Evolutionary conservation across 140 eudicot species (phyloP), one percentile per base, ranked within the genome.

Genomic region (Ambrosia hybrid): DNA sequence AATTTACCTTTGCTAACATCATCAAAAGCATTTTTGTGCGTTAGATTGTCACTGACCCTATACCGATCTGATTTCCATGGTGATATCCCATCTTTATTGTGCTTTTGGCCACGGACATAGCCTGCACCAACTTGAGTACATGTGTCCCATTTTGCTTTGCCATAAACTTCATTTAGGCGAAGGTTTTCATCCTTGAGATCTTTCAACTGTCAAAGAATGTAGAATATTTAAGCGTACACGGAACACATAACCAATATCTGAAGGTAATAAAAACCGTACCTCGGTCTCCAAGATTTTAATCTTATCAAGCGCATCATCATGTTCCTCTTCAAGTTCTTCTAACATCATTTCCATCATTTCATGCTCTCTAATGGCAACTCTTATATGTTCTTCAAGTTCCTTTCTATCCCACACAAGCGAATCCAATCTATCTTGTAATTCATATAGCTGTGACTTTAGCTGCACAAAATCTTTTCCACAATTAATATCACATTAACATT

Each of bases 301-400:
- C 81, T 83, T 92, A 3, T 51, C 17, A 41, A 92, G 75, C 45
- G 95, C 96, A 67, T 83, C 84, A 21, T 89, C 96, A 17, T 87
- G 91, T 79, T 92, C 95, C 51, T 83, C 91, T 73, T 92, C 98
- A 65, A 92, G 86, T 66, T 92, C 96, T 46, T 65, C 78, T 75
- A 89, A 55, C 83, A 92, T 61, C 68, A 69, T 72, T 80, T 92
- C 91, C 91, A 86, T 73, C 79, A 78, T 41, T 26, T 67, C 76
- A 39, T 76, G 78, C 30, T 89, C 95, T 73, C 65, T 83, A 61
- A 68, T 65, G 21, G 85, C 88, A 16, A 63, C 48, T 59, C 61
- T 66, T 8, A 89, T 49, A 72, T 73, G 85, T 71, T 87, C 88
- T 79, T 81, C 71, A 57, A 89, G 90, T 75, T 80, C 82, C 79